phyloP scores from a whole-genome alignment of 768 basidiomycete genomes.

The Podaxis mareebaensis region DNA sequence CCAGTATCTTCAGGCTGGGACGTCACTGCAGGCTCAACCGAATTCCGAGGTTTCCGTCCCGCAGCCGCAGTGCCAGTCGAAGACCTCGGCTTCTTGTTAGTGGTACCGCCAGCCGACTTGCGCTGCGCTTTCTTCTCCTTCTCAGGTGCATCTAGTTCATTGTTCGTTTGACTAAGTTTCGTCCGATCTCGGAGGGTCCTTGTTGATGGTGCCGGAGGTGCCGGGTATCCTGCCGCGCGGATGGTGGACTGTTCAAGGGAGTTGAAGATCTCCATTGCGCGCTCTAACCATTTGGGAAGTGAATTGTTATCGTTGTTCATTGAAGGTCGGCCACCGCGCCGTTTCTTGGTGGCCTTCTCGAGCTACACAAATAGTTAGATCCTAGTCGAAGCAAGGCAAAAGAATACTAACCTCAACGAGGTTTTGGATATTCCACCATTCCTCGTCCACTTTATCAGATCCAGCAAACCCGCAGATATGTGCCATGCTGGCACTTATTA shows the following conservation, averaged over 20 bases:
- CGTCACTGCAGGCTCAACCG: constrained; percentile 18
- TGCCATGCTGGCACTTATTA: constrained; percentile 82
- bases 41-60: constrained; percentile 12
- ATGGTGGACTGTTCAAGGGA: constrained; percentile 37
- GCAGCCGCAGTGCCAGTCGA: background rate
- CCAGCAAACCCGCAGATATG: constrained; percentile 71
- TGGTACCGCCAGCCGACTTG: background rate
- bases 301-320: constrained; percentile 28
- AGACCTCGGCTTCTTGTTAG: background rate
- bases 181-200: constrained; percentile 56
- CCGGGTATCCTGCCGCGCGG: constrained; percentile 21
- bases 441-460: constrained; percentile 35
- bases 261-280: constrained; percentile 49
- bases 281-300: constrained; percentile 58
- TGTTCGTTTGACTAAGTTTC: constrained; percentile 36
- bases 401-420: constrained; percentile 50
- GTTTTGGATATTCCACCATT: constrained; percentile 70
- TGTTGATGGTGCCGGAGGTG: constrained; percentile 33
- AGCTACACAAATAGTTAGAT: constrained; percentile 39
- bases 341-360: constrained; percentile 65
- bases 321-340: constrained; percentile 49
- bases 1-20: constrained; percentile 20
- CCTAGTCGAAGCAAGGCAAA: background rate
- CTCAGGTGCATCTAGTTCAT: constrained; percentile 6
- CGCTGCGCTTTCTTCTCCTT: constrained; percentile 6